Evolutionary conservation across 495 filamentous ascomycete genomes (phyloP).

Genomic region (Podospora comata): DNA sequence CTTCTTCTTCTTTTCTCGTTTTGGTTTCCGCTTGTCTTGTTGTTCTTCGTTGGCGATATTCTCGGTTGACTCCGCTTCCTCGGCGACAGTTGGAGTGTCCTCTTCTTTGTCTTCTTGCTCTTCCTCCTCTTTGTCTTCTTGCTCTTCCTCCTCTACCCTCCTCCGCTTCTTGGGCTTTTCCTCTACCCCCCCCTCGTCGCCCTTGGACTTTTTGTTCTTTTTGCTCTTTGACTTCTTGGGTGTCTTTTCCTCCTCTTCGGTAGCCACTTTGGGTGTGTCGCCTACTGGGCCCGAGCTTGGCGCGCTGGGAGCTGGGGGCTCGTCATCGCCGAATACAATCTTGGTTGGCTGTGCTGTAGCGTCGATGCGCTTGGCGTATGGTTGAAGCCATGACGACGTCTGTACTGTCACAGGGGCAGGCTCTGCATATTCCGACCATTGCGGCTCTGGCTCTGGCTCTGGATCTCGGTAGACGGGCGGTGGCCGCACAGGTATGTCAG

Average conservation of each 20-base stretch:
- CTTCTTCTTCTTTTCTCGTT: constrained; percentile 38
- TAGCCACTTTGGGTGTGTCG: background rate
- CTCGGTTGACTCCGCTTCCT: background rate
- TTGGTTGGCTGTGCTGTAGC: background rate
- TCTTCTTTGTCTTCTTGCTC: background rate
- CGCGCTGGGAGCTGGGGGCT: background rate
- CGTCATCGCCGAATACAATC: constrained; percentile 13
- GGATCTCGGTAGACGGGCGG: background rate
- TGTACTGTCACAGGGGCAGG: background rate
- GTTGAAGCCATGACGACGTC: constrained; percentile 9
- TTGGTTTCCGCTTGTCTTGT: constrained; percentile 16
- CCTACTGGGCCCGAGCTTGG: constrained; percentile 6
- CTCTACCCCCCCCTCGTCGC: background rate
- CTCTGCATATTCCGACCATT: background rate
- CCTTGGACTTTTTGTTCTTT: background rate
- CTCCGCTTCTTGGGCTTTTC: background rate
- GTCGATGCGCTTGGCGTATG: constrained; percentile 9
- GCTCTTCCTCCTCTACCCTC: background rate
- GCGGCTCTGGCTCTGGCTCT: background rate
- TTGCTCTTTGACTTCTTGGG: background rate
- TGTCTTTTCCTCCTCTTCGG: constrained; percentile 5
- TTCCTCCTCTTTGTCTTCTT: background rate
- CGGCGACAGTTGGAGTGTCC: background rate
- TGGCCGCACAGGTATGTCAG: constrained; percentile 6
- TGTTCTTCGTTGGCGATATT: background rate